Percentiles rank a stretch among this genome's conserved stretches.
Conservation (phyloP, 148 eudicot species). For the Chenopodium suecicum region DNA sequence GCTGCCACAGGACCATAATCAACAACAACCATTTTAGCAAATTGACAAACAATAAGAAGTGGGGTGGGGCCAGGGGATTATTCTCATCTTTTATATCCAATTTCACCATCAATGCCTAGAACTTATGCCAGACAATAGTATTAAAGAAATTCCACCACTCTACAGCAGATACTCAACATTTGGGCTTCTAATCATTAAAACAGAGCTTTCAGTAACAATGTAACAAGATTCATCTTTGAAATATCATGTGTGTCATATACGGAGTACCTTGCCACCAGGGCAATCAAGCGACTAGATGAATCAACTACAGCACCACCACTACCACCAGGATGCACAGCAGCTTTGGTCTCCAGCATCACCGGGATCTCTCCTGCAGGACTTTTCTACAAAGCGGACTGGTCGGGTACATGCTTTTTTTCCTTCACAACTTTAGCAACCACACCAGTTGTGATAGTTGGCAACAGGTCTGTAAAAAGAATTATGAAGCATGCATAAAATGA, state of each 20-base stretch:
- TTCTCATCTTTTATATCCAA: neutral
- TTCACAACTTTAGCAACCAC: constrained; percentile 87
- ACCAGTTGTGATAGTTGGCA: constrained; percentile 77
- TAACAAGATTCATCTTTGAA: no score
- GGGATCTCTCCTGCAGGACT: constrained; percentile 40
- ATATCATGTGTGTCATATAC: constrained; percentile 20
- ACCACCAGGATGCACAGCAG: constrained; percentile 96
- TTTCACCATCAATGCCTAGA: neutral
- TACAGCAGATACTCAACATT: neutral
- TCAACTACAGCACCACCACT: constrained; percentile 93
- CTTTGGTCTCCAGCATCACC: constrained; percentile 94
- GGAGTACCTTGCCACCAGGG: constrained; percentile 82
- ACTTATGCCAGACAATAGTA: neutral
- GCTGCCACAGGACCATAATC: constrained; percentile 13
- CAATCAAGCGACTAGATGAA: constrained; percentile 78
- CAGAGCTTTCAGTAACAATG: neutral
- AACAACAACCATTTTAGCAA: neutral
- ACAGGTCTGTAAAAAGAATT: constrained; percentile 46
- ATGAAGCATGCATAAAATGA: constrained; percentile 3
- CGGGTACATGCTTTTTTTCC: constrained; percentile 32
- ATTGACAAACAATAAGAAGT: neutral
- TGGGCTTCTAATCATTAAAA: neutral
- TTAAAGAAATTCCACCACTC: neutral
- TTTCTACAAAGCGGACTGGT: constrained; percentile 17
- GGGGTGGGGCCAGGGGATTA: no score